These are phyloP conservation scores for Pseudomassariella vexata DNA, from an alignment of 2,329 filamentous ascomycete species.

Conservation along the genomic window DNA sequence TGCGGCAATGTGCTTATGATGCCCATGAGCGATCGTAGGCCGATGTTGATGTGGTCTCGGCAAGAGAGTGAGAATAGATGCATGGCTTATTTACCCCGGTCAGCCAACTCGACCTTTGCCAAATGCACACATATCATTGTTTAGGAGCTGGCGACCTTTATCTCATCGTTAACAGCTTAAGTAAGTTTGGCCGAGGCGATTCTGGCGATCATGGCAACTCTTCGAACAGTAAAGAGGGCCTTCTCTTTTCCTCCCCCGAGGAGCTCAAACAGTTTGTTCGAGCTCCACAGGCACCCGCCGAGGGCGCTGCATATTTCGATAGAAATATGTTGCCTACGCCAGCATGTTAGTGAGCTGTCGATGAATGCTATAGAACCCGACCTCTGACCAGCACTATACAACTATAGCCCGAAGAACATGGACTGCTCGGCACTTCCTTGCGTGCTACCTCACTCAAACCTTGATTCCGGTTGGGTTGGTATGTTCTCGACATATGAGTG, in stretches of 20 bases:
- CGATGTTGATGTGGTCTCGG: too few species aligned
- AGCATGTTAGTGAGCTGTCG: too few species aligned
- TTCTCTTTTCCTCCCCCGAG: slow-evolving; percentile 11
- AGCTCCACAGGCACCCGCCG: slow-evolving; percentile 6
- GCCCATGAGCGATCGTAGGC: too few species aligned
- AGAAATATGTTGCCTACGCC: slow-evolving; percentile 18
- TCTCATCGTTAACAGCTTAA: too few species aligned
- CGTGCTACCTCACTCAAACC: slow-evolving; percentile 25
- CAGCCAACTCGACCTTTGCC: too few species aligned
- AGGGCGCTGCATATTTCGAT: slow-evolving; percentile 15
- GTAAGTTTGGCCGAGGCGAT: too few species aligned
- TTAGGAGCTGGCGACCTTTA: too few species aligned
- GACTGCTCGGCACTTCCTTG: slow-evolving; percentile 22
- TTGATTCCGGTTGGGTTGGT: slow-evolving; percentile 27
- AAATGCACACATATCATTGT: too few species aligned
- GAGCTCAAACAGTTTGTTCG: slow-evolving; percentile 10
- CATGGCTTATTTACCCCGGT: too few species aligned
- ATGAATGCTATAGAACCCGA: too few species aligned
- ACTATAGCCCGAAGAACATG: slow-evolving; percentile 13
- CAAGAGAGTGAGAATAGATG: too few species aligned
- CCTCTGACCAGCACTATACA: not conserved
- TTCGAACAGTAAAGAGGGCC: slow-evolving; percentile 5
- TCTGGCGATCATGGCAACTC: slow-evolving; percentile 2
- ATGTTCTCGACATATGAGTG: slow-evolving; percentile 26
- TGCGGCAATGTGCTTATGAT: too few species aligned